Evolutionary conservation across 495 filamentous ascomycete species (phyloP).

Genomic region (Penicillium longicatenatum): DNA sequence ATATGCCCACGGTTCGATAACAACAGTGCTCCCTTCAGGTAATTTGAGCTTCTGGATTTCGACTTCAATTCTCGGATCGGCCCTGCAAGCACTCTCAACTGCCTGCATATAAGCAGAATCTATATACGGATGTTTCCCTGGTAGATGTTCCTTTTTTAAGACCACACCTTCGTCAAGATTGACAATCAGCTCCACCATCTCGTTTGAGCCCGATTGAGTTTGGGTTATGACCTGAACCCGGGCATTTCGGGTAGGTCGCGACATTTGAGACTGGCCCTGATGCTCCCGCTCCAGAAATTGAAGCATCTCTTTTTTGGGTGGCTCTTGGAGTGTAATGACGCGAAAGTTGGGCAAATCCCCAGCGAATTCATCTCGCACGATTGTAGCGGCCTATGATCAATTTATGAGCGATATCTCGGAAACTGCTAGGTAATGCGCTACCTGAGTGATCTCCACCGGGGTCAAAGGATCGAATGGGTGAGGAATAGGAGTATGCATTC

Average conservation of each 20-base stretch:
- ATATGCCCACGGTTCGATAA: slow-evolving; percentile 43
- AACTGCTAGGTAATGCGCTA: not conserved
- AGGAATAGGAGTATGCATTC: slow-evolving; percentile 4
- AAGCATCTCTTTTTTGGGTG: slow-evolving; percentile 29
- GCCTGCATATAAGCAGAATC: slow-evolving; percentile 35
- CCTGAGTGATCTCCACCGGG: slow-evolving; percentile 27
- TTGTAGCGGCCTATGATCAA: slow-evolving; percentile 13
- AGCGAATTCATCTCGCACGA: slow-evolving; percentile 9
- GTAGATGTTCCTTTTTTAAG: slow-evolving; percentile 14
- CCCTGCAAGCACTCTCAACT: slow-evolving; percentile 30
- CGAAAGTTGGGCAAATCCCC: slow-evolving; percentile 20
- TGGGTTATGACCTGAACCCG: slow-evolving; percentile 22
- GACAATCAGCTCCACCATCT: slow-evolving; percentile 22
- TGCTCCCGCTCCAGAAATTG: slow-evolving; percentile 27
- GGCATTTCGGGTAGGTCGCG: slow-evolving; percentile 21
- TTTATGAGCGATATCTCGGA: not conserved
- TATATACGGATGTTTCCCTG: slow-evolving; percentile 33
- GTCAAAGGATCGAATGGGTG: slow-evolving; percentile 34
- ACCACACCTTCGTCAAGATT: slow-evolving; percentile 17
- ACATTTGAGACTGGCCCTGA: slow-evolving; percentile 1
- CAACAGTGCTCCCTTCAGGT: slow-evolving; percentile 30
- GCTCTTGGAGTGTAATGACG: slow-evolving; percentile 32
- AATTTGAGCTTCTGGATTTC: slow-evolving; percentile 29
- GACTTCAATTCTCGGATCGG: slow-evolving; percentile 21
- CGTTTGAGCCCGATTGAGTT: slow-evolving; percentile 4